Base-by-base conservation (phyloP, 164 flowering plant genomes). In the Litsea cubeba region DNA sequence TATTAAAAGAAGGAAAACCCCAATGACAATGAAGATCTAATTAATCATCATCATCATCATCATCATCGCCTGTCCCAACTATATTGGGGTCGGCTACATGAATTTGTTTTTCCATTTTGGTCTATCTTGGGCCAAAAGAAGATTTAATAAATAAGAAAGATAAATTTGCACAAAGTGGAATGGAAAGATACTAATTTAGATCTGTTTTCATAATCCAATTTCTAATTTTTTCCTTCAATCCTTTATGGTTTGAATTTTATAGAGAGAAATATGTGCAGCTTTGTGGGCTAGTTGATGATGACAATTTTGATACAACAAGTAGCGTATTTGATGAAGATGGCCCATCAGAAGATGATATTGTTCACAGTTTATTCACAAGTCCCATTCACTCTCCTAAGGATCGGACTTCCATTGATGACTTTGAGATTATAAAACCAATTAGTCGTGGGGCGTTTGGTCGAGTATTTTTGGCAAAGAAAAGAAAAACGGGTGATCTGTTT, bases 361-460 rank as follows among this genome's bases (percentile, higher is more conserved):
- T 82, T 30, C 93, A 92, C 50, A 89, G 97, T 78, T 28, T 87
- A 69, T 89, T 97, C 50, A 82, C 92, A 75, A 95, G 97, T 74
- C 98, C 97, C 58, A 83, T 84, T 25, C 87, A 86, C 79, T 74
- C 84, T 75, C 80, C 89, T 17, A 93, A 91, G 83, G 99, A 92
- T 63, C 83, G 62, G 63, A 93, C 98, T 80, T 90, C 98, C 18
- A 93, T 95, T 69, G 97, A 93, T 83, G 98, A 95, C 84, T 93
- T 93, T 87, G 99, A 95, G 84, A 95, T 95, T 69, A 84, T 93
- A 71, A 95, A 93, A 83, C 98, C 99, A 76, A 90, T 93, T 71
- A 95, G 99, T 74, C 88, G 97, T 78, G 99, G 99, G 25, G 99
- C 99, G 81, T 95, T 82, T 89, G 99, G 99, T 69, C 87, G 98